Evolutionary conservation across 148 eudicot genomes (phyloP), one percentile per base, ranked within the genome.

Genomic region (Arctostaphylos glauca): DNA sequence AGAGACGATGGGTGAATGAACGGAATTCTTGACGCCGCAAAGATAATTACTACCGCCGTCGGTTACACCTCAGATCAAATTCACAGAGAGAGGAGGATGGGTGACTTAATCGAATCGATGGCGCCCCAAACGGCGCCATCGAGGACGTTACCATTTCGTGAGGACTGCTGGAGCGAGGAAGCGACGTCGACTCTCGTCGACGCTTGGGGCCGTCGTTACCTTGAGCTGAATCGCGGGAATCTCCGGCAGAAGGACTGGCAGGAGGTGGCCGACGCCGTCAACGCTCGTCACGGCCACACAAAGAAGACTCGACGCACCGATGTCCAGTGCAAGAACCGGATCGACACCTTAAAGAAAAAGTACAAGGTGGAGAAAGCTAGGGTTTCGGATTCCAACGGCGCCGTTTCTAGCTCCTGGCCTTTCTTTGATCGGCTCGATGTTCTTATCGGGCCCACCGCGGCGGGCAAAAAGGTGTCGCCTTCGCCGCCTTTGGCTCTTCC

Each of bases 331-430:
- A 94, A 93, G 82, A 94, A 94, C 82, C 96, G 98, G 74, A 90
- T 94, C 87, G 98, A 94, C 87, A 94, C 98, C 9, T 46, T 92
- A 0, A 94, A 94, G 84, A 94, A 93, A 89, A 92, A 90, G 88
- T 93, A 86, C 86, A 94, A 93, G 91, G 81, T 89, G 87, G 98
- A 93, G 88, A 90, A 90, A 72, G 81, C 86, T 10, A 88, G 82
- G 58, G 76, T 81, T 75, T 76, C 80, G 49, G 83, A 87, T 41
- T 84, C 89, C 62, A 54, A 82, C 80, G 89, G 87, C 10, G 73
- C 53, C 72, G 90, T 87, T 83, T 87, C 81, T 46, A 87, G 94
- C 82, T 54, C 87, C 21, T 94, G 98, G 98, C 88, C 92, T 12
- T 93, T 92, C 75, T 94, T 91, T 84, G 19, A 62, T 10, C 85